Percentiles rank a stretch among this genome's conserved stretches.
phyloP scores from a whole-genome alignment of 2,329 filamentous ascomycete species.

The Trichoderma sp. region DNA sequence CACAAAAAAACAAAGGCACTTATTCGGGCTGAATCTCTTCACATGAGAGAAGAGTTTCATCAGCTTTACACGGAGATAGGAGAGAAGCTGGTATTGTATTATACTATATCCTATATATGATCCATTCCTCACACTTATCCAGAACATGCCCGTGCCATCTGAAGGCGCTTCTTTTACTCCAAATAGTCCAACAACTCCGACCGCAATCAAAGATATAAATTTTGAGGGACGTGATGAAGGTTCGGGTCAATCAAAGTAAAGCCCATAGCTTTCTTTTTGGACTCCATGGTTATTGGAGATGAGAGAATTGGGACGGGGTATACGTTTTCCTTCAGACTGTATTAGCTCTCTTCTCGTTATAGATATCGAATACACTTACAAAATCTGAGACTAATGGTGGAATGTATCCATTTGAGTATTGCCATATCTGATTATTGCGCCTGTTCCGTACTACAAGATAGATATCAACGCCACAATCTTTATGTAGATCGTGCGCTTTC shows the following conservation, averaged over 20 bases:
- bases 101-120: too few relatives aligned
- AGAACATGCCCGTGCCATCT: too few relatives aligned
- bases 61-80: too few relatives aligned
- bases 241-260: neutral
- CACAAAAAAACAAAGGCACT: too few relatives aligned
- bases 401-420: constrained; percentile 23
- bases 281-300: neutral
- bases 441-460: constrained; percentile 23
- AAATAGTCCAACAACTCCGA: constrained; percentile 6
- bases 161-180: neutral
- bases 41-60: too few relatives aligned
- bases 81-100: too few relatives aligned
- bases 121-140: too few relatives aligned
- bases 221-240: neutral
- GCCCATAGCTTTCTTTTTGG: neutral
- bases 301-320: constrained; percentile 10
- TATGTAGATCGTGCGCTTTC: constrained; percentile 23
- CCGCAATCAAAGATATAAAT: neutral
- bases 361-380: neutral
- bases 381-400: neutral
- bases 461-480: constrained; percentile 23
- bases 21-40: too few relatives aligned
- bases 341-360: neutral
- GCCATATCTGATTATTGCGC: constrained; percentile 26
- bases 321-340: neutral